Evolutionary conservation across 371 early-diverging fungal genomes (phyloP).

Genomic region (Chytridium lagenaria): DNA sequence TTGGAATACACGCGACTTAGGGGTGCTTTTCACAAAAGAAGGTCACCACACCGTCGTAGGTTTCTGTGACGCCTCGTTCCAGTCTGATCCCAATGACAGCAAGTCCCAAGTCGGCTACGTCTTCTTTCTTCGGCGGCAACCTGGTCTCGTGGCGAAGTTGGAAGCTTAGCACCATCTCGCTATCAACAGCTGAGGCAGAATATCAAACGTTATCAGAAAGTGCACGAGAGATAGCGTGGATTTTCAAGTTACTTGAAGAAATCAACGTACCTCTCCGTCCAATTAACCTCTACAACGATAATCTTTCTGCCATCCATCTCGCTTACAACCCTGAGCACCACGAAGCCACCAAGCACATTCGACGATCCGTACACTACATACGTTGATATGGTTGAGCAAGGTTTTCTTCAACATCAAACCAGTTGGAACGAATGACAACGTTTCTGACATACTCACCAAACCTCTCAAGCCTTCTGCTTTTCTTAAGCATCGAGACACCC

Average conservation of each 20-base stretch:
- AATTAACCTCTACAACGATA: slow-evolving; percentile 12
- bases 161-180: background rate
- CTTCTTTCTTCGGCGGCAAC: slow-evolving; percentile 7
- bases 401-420: background rate
- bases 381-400: slow-evolving; percentile 7
- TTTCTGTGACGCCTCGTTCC: slow-evolving; percentile 12
- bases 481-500: background rate
- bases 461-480: background rate
- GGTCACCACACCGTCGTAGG: background rate
- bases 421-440: background rate
- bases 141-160: slow-evolving; percentile 6
- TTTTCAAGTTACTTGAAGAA: slow-evolving; percentile 13
- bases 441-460: slow-evolving; percentile 23
- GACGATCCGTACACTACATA: background rate
- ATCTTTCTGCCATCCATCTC: background rate
- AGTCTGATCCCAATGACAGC: slow-evolving; percentile 9
- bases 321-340: slow-evolving; percentile 15
- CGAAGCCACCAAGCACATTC: slow-evolving; percentile 20
- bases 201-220: slow-evolving; percentile 5
- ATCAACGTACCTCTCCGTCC: background rate
- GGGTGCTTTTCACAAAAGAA: background rate
- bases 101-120: no score
- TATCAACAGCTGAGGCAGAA: slow-evolving; percentile 15
- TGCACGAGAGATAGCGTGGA: slow-evolving; percentile 10
- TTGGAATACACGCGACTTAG: background rate